Percentiles rank a stretch among this genome's conserved stretches.
phyloP scores from a whole-genome alignment of 2,329 filamentous ascomycete genomes.

The Sporothrix brasiliensis region DNA sequence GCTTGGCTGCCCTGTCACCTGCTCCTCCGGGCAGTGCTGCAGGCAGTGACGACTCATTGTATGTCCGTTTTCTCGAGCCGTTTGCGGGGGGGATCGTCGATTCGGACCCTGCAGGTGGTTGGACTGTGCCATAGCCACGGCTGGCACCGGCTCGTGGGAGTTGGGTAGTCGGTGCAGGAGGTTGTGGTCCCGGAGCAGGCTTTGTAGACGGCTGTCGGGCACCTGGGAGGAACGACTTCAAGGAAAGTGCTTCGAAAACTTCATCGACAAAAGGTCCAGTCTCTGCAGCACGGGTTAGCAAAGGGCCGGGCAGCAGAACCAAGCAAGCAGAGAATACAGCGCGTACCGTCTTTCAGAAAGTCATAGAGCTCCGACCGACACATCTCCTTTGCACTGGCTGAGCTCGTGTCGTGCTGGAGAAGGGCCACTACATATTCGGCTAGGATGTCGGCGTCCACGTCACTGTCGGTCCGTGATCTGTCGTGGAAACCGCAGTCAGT shows the following conservation, averaged over 20 bases:
- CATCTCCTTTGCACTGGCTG: slow-evolving; percentile 64
- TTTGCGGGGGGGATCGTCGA: slow-evolving; percentile 25
- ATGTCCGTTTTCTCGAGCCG: slow-evolving; percentile 56
- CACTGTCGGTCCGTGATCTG: slow-evolving; percentile 77
- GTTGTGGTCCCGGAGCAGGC: slow-evolving; percentile 26
- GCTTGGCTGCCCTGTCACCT: slow-evolving; percentile 58
- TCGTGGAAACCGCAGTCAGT: slow-evolving; percentile 28
- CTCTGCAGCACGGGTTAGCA: slow-evolving; percentile 46
- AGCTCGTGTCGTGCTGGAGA: slow-evolving; percentile 68
- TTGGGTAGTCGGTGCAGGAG: slow-evolving; percentile 29
- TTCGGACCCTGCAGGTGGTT: background rate
- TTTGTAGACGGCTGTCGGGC: slow-evolving; percentile 43
- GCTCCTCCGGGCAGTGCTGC: background rate
- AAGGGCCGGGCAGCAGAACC: too few relatives aligned
- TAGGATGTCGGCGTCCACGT: slow-evolving; percentile 79
- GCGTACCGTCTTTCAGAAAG: slow-evolving; percentile 69
- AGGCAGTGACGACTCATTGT: slow-evolving; percentile 48
- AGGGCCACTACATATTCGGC: slow-evolving; percentile 84
- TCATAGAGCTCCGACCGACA: slow-evolving; percentile 74
- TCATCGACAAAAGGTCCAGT: slow-evolving; percentile 68
- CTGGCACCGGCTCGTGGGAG: background rate
- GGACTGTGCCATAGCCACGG: background rate
- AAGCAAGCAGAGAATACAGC: background rate
- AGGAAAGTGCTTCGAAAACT: slow-evolving; percentile 66
- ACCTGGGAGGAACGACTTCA: slow-evolving; percentile 63